Evolutionary conservation across 2,329 filamentous ascomycete species (phyloP), one percentile per base, ranked within the genome.

Genomic region (Coniochaeta hoffmannii): DNA sequence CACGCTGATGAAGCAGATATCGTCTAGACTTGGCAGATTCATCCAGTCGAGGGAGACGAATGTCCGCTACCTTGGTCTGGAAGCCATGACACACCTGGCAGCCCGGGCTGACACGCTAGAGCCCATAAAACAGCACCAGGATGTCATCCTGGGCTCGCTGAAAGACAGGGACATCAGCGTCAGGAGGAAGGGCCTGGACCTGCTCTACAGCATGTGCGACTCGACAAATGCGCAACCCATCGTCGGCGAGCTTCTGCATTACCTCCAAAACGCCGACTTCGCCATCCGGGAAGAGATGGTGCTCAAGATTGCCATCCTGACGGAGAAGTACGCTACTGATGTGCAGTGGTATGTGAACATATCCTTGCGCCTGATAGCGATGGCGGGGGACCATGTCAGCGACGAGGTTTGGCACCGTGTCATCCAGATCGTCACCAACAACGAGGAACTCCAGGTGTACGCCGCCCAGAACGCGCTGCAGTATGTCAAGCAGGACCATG

Each of bases 311-410:
- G 94, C 94, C 53, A 99, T 99, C 66, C 73, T 99, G 61, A 97
- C 95, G 0, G 94, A 99, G 69, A 97, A 97, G 69, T 99, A 99
- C 69, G 94, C 94, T 24, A 97, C 92, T 0, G 94, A 99, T 66
- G 90, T 96, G 19, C 93, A 97, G 74, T 99, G 94, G 94, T 99
- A 99, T 70, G 95, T 99, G 59, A 93, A 99, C 68, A 97, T 97
- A 63, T 96, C 94, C 11, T 78, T 99, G 62, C 86, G 93, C 55
- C 81, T 99, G 53, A 92, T 99, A 57, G 91, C 93, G 57, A 92
- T 97, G 84, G 94, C 95, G 3, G 94, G 94, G 62, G 94, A 99
- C 66, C 94, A 99, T 69, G 93, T 99, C 63, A 97, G 93, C 71
- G 95, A 99, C 60, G 94, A 99, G 73, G 94, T 99, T 17, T 99